Percentiles rank a stretch among this genome's conserved stretches.
Evolutionary conservation across 169 alveolate genomes (phyloP).

Genomic region (Cryptosporidium tyzzeri): DNA sequence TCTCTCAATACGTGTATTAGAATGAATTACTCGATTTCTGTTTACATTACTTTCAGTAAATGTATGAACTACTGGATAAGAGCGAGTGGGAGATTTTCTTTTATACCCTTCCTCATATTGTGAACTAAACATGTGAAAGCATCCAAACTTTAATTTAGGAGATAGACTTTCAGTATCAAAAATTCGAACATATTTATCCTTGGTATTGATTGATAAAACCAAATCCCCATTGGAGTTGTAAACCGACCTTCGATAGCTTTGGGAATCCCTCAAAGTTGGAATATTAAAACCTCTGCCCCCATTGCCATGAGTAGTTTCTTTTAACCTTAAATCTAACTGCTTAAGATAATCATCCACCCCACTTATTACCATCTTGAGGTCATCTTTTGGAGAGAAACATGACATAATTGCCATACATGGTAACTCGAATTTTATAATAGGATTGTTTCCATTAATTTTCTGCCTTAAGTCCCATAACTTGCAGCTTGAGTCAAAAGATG

Average conservation of each 20-base stretch:
- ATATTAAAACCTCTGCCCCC: neutral
- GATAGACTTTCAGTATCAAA: neutral
- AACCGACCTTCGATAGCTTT: conserved; percentile 50
- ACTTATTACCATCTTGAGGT: conserved; percentile 42
- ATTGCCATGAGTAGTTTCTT: neutral
- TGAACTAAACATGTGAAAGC: neutral
- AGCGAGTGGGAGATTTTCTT: neutral
- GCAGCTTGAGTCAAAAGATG: conserved; percentile 80
- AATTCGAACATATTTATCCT: conserved; percentile 16
- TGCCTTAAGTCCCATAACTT: conserved; percentile 81
- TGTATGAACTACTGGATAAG: neutral
- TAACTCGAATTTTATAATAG: conserved; percentile 74
- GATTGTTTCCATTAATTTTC: conserved; percentile 69
- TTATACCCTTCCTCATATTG: neutral
- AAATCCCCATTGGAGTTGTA: conserved; percentile 37
- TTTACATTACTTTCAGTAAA: neutral
- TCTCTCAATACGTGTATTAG: neutral
- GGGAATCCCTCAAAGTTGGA: conserved; percentile 27
- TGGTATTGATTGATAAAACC: conserved; percentile 22
- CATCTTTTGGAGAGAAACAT: conserved; percentile 78
- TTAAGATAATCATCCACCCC: conserved; percentile 60
- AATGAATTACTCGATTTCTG: neutral
- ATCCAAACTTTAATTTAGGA: neutral
- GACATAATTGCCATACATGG: conserved; percentile 79
- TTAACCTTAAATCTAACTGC: conserved; percentile 63